phyloP scores from a whole-genome alignment of 257 asterid species.

The Fraxinus excelsior region DNA sequence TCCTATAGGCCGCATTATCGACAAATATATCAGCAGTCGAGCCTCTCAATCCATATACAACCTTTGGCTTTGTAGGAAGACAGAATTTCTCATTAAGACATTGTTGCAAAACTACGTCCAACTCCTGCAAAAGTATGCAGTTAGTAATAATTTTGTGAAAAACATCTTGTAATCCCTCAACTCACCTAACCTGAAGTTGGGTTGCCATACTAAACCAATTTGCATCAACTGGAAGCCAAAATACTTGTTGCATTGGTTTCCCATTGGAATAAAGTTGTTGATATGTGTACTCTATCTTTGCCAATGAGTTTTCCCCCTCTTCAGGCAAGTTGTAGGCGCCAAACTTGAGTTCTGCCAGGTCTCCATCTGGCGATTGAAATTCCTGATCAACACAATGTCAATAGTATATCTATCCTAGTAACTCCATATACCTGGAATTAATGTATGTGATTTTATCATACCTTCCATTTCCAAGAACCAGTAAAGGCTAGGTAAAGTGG shows the following conservation, averaged over 20 bases:
- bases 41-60: not conserved
- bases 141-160: too few species aligned
- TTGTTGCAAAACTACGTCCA: not conserved
- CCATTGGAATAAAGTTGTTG: not conserved
- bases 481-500: not conserved
- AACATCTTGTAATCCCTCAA: not conserved
- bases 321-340: not conserved
- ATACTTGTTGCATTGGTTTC: not conserved
- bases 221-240: slow-evolving; percentile 1
- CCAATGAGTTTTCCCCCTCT: not conserved
- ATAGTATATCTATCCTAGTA: not conserved
- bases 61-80: not conserved
- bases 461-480: slow-evolving; percentile 6
- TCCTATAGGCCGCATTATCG: not conserved
- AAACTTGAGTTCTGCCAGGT: not conserved
- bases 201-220: not conserved
- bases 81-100: not conserved
- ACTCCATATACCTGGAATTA: not conserved
- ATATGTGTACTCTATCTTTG: not conserved
- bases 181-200: not conserved
- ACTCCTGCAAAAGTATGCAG: not conserved
- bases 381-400: not conserved
- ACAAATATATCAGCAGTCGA: not conserved
- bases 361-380: not conserved
- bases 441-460: not conserved